These are phyloP conservation scores for Cylindrotheca closterium DNA, from an alignment of 108 stramenopile species.

Conservation along the genomic window DNA sequence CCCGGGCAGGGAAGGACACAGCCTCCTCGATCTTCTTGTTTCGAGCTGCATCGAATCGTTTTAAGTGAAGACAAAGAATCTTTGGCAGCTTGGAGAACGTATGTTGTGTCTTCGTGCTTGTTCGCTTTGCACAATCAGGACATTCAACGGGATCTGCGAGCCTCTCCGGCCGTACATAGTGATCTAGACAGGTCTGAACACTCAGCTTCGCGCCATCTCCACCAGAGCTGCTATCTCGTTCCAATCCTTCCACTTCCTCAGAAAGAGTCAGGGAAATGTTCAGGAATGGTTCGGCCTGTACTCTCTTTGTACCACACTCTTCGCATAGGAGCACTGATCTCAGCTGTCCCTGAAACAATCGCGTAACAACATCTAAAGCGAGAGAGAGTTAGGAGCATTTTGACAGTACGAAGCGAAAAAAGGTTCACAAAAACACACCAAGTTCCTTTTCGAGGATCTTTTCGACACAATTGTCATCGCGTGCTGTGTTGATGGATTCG, in stretches of 20 bases:
- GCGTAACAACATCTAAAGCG: slow-evolving; percentile 44
- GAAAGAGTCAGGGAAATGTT: slow-evolving; percentile 71
- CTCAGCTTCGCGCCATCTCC: slow-evolving; percentile 28
- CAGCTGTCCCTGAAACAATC: slow-evolving; percentile 72
- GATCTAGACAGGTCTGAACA: slow-evolving; percentile 57
- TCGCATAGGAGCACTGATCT: slow-evolving; percentile 73
- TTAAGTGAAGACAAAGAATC: slow-evolving; percentile 80
- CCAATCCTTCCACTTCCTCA: slow-evolving; percentile 38
- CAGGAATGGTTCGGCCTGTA: slow-evolving; percentile 64
- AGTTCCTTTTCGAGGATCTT: no score
- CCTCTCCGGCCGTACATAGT: slow-evolving; percentile 60
- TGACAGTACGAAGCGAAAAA: neutral
- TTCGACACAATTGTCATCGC: slow-evolving; percentile 28
- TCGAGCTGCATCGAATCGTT: slow-evolving; percentile 70
- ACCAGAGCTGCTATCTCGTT: slow-evolving; percentile 1
- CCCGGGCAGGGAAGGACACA: slow-evolving; percentile 69
- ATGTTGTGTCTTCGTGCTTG: slow-evolving; percentile 63
- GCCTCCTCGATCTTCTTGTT: slow-evolving; percentile 74
- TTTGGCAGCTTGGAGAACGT: slow-evolving; percentile 70
- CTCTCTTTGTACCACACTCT: slow-evolving; percentile 66
- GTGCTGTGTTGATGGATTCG: slow-evolving; percentile 14
- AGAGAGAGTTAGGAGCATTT: neutral
- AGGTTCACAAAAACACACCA: neutral
- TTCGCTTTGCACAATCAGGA: slow-evolving; percentile 57
- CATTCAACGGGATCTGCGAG: slow-evolving; percentile 64